These are phyloP conservation scores for Dalbergia cochinchinensis DNA, from an alignment of 306 rosid genomes.

Conservation along the genomic window DNA sequence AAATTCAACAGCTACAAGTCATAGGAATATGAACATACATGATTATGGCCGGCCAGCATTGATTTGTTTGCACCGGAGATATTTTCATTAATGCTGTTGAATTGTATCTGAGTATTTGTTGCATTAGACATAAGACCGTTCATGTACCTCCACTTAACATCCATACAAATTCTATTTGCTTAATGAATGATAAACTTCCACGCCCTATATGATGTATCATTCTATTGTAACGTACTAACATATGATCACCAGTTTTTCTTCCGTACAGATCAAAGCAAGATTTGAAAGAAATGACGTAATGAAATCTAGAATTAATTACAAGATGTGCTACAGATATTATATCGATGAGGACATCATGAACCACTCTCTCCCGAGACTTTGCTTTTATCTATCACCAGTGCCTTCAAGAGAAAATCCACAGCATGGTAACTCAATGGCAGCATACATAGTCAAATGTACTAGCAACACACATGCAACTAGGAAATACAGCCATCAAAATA, in stretches of 20 bases:
- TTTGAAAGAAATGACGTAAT: constrained; percentile 11
- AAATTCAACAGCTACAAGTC: not conserved
- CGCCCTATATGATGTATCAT: not conserved
- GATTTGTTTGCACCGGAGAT: not conserved
- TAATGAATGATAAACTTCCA: not conserved
- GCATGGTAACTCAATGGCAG: constrained; percentile 7
- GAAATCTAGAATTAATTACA: not conserved
- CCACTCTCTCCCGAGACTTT: constrained; percentile 36
- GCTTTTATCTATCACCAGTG: constrained; percentile 7
- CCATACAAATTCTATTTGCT: too few relatives aligned
- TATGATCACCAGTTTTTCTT: constrained; percentile 5
- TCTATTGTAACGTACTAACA: too few relatives aligned
- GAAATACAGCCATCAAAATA: constrained; percentile 17
- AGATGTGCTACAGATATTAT: constrained; percentile 3
- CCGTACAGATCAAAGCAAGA: constrained; percentile 9
- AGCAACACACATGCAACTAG: constrained; percentile 24
- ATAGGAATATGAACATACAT: not conserved
- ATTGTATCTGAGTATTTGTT: not conserved
- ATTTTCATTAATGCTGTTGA: not conserved
- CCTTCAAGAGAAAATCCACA: constrained; percentile 19
- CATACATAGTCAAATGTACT: constrained; percentile 26
- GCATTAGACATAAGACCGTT: too few relatives aligned
- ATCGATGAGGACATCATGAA: constrained; percentile 12
- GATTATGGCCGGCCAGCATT: not conserved
- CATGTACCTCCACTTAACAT: too few relatives aligned